These are phyloP conservation scores for Fusarium incarnatum DNA, from an alignment of 2,329 filamentous ascomycete species.

Conservation along the genomic window DNA sequence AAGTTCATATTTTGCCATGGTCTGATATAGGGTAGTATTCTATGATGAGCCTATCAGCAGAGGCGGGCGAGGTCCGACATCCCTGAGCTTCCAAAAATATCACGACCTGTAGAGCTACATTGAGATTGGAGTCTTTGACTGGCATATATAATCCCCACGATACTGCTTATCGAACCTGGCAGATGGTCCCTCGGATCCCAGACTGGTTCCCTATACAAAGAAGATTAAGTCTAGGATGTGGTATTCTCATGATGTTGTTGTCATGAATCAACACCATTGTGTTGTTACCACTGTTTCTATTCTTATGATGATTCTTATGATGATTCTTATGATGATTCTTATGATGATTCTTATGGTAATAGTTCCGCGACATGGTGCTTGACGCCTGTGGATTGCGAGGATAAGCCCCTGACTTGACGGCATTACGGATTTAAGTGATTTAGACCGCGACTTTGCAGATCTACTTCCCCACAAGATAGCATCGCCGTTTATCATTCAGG, in stretches of 20 bases:
- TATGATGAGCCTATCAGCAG: not conserved
- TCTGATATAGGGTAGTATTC: not conserved
- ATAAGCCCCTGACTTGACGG: not conserved
- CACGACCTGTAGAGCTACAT: not conserved
- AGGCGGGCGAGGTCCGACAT: not conserved
- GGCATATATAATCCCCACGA: not conserved
- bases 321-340: not conserved
- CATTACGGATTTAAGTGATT: not conserved
- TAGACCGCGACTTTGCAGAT: not conserved
- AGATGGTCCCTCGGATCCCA: not conserved
- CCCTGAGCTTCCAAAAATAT: conserved; percentile 3
- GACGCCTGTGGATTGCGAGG: not conserved
- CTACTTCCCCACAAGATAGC: not conserved
- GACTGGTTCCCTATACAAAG: not conserved
- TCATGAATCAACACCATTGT: not conserved
- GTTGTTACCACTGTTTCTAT: not conserved
- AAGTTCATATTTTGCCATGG: not conserved
- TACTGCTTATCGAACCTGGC: not conserved
- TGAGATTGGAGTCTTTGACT: not conserved
- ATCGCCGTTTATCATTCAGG: not conserved
- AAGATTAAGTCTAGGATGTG: not conserved
- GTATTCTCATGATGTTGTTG: not conserved
- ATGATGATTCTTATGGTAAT: not conserved
- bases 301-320: not conserved
- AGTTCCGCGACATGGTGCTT: not conserved